phyloP scores from a whole-genome alignment of 2,329 filamentous ascomycete genomes.

The Fusarium irregulare region DNA sequence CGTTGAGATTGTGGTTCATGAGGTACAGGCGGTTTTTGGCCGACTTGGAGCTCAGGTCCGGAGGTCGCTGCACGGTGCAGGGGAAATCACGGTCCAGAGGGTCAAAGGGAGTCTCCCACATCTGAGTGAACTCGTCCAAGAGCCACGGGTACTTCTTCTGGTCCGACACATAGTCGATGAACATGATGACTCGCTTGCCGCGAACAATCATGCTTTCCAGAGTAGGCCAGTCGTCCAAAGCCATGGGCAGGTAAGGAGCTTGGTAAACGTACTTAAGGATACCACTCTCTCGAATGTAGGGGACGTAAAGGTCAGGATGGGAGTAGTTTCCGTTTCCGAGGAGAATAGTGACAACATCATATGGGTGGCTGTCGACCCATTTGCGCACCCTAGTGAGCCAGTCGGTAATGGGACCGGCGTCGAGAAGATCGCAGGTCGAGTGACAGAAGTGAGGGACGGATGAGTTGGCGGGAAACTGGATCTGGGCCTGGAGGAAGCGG shows the following conservation, averaged over 20 bases:
- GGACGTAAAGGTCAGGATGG: constrained; percentile 70
- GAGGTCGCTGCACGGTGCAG: constrained; percentile 82
- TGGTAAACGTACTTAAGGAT: constrained; percentile 79
- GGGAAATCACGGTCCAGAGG: constrained; percentile 74
- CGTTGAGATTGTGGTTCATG: constrained; percentile 91
- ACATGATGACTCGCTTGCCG: constrained; percentile 79
- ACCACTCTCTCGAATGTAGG: constrained; percentile 76
- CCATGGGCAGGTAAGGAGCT: constrained; percentile 77
- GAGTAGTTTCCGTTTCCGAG: constrained; percentile 86
- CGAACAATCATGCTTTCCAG: constrained; percentile 79
- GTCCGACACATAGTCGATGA: constrained; percentile 87
- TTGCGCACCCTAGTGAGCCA: constrained; percentile 75
- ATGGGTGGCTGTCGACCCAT: constrained; percentile 83
- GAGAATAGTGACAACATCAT: constrained; percentile 88
- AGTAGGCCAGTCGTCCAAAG: constrained; percentile 83
- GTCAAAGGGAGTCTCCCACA: constrained; percentile 93
- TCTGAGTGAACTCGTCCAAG: constrained; percentile 85
- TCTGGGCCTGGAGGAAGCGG: constrained; percentile 72
- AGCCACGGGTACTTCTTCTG: constrained; percentile 84
- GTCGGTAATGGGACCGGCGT: constrained; percentile 80
- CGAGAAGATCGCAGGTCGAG: constrained; percentile 82
- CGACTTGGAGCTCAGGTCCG: constrained; percentile 65
- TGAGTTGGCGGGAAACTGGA: constrained; percentile 65
- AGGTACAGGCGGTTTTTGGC: constrained; percentile 77
- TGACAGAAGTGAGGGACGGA: constrained; percentile 81